Evolutionary conservation across 176 grass and related monocot genomes (phyloP).

Genomic region (Phoenix dactylifera): DNA sequence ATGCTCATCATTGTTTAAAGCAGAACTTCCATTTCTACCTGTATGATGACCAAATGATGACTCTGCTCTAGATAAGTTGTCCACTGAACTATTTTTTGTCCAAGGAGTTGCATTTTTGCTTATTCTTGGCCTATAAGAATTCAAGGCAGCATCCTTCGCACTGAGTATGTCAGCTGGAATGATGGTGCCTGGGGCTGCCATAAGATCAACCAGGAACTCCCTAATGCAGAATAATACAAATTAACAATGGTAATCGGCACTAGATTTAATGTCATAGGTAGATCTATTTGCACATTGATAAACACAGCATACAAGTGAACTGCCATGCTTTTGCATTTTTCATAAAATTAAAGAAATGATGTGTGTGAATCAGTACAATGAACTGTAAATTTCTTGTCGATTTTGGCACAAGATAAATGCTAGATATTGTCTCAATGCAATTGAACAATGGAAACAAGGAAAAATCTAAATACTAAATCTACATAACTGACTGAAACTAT

Average conservation of each 20-base stretch:
- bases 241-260: neutral
- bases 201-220: constrained; percentile 98
- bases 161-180: constrained; percentile 91
- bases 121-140: constrained; percentile 37
- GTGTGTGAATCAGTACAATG: too few relatives aligned
- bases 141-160: constrained; percentile 59
- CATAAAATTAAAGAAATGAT: too few relatives aligned
- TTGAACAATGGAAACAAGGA: too few relatives aligned
- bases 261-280: too few relatives aligned
- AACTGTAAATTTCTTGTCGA: too few relatives aligned
- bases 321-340: too few relatives aligned
- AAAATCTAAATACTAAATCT: too few relatives aligned
- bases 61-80: constrained; percentile 23
- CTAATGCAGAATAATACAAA: constrained; percentile 30
- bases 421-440: too few relatives aligned
- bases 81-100: constrained; percentile 29
- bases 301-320: too few relatives aligned
- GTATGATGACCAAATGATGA: constrained; percentile 24
- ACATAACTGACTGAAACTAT: too few relatives aligned
- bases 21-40: constrained; percentile 28
- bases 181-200: constrained; percentile 90
- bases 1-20: constrained; percentile 23
- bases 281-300: too few relatives aligned
- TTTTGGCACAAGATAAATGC: too few relatives aligned
- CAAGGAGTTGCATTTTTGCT: constrained; percentile 28